Evolutionary conservation across 2,329 filamentous ascomycete species (phyloP).

Genomic region (Sordariomycetes sp.): DNA sequence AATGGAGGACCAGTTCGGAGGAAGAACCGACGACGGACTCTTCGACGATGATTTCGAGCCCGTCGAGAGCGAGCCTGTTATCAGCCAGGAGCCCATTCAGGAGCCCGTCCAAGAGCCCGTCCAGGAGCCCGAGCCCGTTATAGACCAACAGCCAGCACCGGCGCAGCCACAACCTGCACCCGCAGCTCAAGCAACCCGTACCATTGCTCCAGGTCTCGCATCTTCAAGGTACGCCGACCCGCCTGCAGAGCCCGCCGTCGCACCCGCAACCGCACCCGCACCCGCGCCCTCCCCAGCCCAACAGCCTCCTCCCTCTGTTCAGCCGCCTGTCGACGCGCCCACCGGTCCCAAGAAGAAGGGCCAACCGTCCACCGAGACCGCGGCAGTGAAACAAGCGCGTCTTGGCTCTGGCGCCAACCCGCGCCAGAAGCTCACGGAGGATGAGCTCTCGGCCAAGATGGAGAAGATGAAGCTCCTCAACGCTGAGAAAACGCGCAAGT

Average conservation of each 20-base stretch:
- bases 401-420: constrained; percentile 48
- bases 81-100: constrained; percentile 11
- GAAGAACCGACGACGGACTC: constrained; percentile 52
- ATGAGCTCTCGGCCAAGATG: constrained; percentile 50
- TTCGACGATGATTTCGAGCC: constrained; percentile 56
- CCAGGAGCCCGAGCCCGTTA: too few species aligned
- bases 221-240: constrained; percentile 23
- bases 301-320: constrained; percentile 13
- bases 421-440: constrained; percentile 50
- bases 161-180: constrained; percentile 7
- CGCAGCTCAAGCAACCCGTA: constrained; percentile 9
- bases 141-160: too few species aligned
- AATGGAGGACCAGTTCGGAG: constrained; percentile 54
- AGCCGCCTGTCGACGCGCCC: too few species aligned
- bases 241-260: constrained; percentile 6
- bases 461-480: constrained; percentile 49
- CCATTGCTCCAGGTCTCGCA: too few species aligned
- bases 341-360: constrained; percentile 15
- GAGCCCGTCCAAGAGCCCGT: constrained; percentile 7
- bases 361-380: constrained; percentile 5
- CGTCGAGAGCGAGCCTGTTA: constrained; percentile 26
- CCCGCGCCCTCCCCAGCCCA: constrained; percentile 10
- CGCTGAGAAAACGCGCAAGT: constrained; percentile 49
- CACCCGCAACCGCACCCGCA: constrained; percentile 5
- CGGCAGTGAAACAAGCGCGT: constrained; percentile 24